Conservation (phyloP, 352 stramenopile genomes). For the Globisporangium cederbergense region DNA sequence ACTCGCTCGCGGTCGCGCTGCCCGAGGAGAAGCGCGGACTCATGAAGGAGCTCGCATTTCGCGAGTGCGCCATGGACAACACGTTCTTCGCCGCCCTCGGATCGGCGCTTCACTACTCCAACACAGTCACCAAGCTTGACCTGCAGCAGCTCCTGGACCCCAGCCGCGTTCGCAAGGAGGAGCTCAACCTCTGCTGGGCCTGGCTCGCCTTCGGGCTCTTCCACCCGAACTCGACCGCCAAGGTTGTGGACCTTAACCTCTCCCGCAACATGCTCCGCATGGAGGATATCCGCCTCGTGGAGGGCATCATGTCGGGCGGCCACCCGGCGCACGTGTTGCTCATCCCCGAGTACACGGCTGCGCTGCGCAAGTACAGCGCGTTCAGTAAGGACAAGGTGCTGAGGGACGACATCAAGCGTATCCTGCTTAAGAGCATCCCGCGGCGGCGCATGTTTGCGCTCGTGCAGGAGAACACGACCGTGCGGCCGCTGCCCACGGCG, state of each 20-base stretch:
- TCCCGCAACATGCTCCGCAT: slow-evolving; percentile 56
- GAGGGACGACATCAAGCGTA: slow-evolving; percentile 44
- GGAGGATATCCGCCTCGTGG: slow-evolving; percentile 47
- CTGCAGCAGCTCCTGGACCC: slow-evolving; percentile 49
- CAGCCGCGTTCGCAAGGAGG: slow-evolving; percentile 29
- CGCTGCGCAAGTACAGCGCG: slow-evolving; percentile 48
- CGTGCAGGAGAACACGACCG: slow-evolving; percentile 40
- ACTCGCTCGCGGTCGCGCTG: slow-evolving; percentile 38
- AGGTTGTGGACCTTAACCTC: slow-evolving; percentile 37
- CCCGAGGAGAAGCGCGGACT: slow-evolving; percentile 37
- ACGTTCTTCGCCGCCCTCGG: slow-evolving; percentile 46
- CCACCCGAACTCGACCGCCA: slow-evolving; percentile 49
- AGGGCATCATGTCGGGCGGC: slow-evolving; percentile 49
- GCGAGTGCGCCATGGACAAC: slow-evolving; percentile 49
- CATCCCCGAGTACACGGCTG: slow-evolving; percentile 41
- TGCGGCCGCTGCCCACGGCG: slow-evolving; percentile 40
- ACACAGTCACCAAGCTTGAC: slow-evolving; percentile 44
- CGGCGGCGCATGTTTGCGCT: slow-evolving; percentile 42
- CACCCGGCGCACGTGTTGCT: slow-evolving; percentile 46
- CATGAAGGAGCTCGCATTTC: slow-evolving; percentile 39
- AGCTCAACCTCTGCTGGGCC: slow-evolving; percentile 46
- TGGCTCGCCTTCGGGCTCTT: slow-evolving; percentile 54
- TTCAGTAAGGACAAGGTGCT: slow-evolving; percentile 46
- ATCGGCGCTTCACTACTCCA: slow-evolving; percentile 56
- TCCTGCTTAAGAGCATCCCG: slow-evolving; percentile 47